Evolutionary conservation across 2,329 filamentous ascomycete genomes (phyloP), one percentile per base, ranked within the genome.

Genomic region (Talaromyces pinophilus): DNA sequence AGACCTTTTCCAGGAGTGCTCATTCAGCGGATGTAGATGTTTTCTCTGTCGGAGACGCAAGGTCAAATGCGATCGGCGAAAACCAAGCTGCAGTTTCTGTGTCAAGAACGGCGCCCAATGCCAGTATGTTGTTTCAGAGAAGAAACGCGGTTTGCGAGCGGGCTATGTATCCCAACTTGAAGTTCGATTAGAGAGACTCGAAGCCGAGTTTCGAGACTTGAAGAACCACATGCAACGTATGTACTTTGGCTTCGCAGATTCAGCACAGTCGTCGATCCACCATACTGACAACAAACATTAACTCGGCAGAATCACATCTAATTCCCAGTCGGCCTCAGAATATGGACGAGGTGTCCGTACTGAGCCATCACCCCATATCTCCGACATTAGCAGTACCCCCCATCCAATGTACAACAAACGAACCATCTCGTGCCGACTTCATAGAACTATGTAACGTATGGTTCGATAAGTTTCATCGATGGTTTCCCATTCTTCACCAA

Each of bases 51-150:
- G 67, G 5, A 57, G 64, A 30, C 64, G 67, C 33, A 68, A 68
- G 33, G 61, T 68, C 15, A 65, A 65, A 40, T 68, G 64, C 61
- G 67, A 68, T 50, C 67, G 67, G 17, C 42, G 38, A 33, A 62
- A 59, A n/a, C 67, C 67, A 28, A 64, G 54, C 42, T 68, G 67
- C 60, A 59, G 64, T 48, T 66, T 68, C 30, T 67, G 67, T 40
- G 33, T 59, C 40, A 68, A 66, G 25, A 68, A 67, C 38, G 42
- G 63, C 44, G 52, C 66, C 17, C 60, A 63, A 40, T 68, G 64
- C 54, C 52, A 68, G 7, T 68, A 68, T 59, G 54, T 59, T 59
- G 67, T 54, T 17, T 19, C 22, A 15, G 42, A 44, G 6, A 44
- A 44, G 17, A 44, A 44, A 44, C 42, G 17, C 3, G 42, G 42